Evolutionary conservation across 2,329 filamentous ascomycete genomes (phyloP), one percentile per base, ranked within the genome.

Genomic region (Ascochyta clinopodiicola): DNA sequence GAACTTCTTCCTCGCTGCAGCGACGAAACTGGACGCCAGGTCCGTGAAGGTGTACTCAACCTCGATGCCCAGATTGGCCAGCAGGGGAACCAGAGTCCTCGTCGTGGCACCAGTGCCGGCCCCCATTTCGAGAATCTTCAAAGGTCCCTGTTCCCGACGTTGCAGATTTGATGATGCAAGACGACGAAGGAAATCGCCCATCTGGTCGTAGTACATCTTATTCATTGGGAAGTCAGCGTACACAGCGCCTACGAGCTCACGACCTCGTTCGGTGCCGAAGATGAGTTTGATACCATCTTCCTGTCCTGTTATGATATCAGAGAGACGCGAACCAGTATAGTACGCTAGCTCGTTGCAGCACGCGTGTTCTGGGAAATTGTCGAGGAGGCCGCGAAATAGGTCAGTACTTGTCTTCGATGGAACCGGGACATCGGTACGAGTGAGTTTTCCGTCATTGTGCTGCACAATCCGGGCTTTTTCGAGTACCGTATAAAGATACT

Each of bases 1-100:
- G 56, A 74, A 74, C 27, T 60, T 75, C 29, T 67, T 66, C 38
- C 63, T 66, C 0, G 75, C 75, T 3, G 65, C 66, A 0, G 72
- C 67, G 2, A 80, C 68, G 9, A 79, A 64, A 0, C 72, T 71
- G 0, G 69, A 44, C 0, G 76, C 71, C 0, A 79, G 59, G 42
- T 80, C 78, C 1, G 72, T 78, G 50, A 78, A 77, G 0, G 70
- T 76, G 57, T 79, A 80, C 38, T 74, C 63, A 13, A 79, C 58
- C 1, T 63, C 39, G 1, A 76, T 59, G 8, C 57, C 67, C 1
- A 70, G 59, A 2, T 49, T 47, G 6, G 62, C 60, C 0, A 80
- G 60, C 0, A 64, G 27, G 0, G 64, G 55, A 0, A 77, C 58
- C 0, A 78, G 38, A 24, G 61, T 58, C 13, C 59, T 63, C 0